Percentiles rank a stretch among this genome's conserved stretches.
Evolutionary conservation across 495 filamentous ascomycete genomes (phyloP).

Genomic region (Penicillium odoratum): DNA sequence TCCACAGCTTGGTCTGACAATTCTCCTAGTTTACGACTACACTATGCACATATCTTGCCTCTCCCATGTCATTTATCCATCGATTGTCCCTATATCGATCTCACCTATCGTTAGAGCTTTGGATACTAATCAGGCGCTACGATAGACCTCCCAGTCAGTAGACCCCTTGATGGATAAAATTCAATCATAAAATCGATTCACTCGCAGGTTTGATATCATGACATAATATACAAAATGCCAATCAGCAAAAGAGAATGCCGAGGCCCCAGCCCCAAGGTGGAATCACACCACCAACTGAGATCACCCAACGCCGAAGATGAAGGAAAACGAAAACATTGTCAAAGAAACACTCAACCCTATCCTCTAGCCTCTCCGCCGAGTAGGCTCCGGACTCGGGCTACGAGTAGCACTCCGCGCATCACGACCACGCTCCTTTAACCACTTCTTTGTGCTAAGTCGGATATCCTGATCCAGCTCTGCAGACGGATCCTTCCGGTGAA

Average conservation of each 20-base stretch:
- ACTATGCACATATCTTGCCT: too few relatives aligned
- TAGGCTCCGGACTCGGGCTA: conserved; percentile 76
- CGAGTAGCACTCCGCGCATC: conserved; percentile 78
- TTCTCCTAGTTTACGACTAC: too few relatives aligned
- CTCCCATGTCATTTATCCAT: too few relatives aligned
- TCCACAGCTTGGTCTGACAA: too few relatives aligned
- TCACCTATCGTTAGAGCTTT: too few relatives aligned
- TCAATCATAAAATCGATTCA: conserved; percentile 14
- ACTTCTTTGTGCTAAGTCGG: conserved; percentile 89
- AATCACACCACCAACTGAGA: conserved; percentile 21
- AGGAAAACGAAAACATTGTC: conserved; percentile 9
- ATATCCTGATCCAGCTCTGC: conserved; percentile 87
- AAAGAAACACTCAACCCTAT: conserved; percentile 11
- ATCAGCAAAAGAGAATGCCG: conserved; percentile 22
- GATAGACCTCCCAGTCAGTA: neutral
- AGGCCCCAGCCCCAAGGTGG: conserved; percentile 16
- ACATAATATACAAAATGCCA: conserved; percentile 20
- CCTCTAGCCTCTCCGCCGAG: conserved; percentile 61
- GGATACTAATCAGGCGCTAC: too few relatives aligned
- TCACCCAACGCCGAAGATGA: conserved; percentile 34
- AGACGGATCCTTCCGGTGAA: conserved; percentile 91
- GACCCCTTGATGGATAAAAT: neutral
- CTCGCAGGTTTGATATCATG: conserved; percentile 27
- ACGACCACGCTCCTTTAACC: conserved; percentile 81
- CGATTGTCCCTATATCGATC: too few relatives aligned